These are phyloP conservation scores for Lactuca saligna DNA, from an alignment of 129 eudicot species.

Conservation along the genomic window DNA sequence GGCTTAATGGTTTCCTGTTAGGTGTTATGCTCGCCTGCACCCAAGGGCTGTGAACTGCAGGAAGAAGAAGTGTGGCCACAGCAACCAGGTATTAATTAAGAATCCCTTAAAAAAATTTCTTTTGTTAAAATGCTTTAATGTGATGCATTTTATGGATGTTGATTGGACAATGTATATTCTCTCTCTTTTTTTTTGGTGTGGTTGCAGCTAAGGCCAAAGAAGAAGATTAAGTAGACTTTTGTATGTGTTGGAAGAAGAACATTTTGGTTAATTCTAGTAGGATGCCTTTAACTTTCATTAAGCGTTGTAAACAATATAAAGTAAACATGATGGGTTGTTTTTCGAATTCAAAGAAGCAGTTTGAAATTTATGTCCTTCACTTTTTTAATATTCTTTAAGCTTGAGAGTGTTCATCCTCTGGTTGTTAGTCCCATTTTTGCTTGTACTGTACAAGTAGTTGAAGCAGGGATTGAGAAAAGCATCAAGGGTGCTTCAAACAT, in stretches of 20 bases:
- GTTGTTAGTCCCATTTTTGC: too few species aligned
- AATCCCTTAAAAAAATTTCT: background rate
- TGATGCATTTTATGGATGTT: background rate
- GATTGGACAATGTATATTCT: too few species aligned
- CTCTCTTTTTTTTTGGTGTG: background rate
- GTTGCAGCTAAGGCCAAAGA: slow-evolving; percentile 49
- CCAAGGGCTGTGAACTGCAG: slow-evolving; percentile 31
- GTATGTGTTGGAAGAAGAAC: slow-evolving; percentile 1
- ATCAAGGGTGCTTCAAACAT: too few species aligned
- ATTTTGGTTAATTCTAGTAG: background rate
- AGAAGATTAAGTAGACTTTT: slow-evolving; percentile 33
- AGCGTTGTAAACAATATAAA: background rate
- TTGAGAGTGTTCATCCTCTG: too few species aligned
- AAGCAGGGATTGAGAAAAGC: too few species aligned
- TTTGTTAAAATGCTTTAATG: background rate
- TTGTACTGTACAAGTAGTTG: too few species aligned
- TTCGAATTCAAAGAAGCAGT: background rate
- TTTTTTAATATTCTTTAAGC: too few species aligned
- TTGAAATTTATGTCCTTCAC: background rate
- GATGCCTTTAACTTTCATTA: slow-evolving; percentile 3
- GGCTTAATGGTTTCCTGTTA: background rate
- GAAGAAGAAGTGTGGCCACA: slow-evolving; percentile 26
- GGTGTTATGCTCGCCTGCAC: slow-evolving; percentile 30
- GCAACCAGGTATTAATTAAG: slow-evolving; percentile 12
- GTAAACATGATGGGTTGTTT: background rate